Evolutionary conservation across 345 rosid species (phyloP).

Genomic region (Eucalyptus urophylla): DNA sequence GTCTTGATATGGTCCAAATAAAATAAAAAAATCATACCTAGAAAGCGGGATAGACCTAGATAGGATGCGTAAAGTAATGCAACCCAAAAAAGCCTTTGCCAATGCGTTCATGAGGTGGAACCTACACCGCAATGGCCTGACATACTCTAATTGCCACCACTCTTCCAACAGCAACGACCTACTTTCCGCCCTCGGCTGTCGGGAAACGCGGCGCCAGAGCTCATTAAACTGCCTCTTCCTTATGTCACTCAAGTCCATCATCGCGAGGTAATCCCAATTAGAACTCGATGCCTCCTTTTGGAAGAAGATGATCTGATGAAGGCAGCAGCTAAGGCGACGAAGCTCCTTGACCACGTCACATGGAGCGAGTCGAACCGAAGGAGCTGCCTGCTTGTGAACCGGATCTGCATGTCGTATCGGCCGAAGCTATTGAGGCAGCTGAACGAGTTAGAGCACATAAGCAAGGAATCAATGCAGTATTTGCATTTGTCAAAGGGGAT

Average conservation of each 20-base stretch:
- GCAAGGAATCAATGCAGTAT: background rate
- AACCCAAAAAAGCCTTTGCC: background rate
- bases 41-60: too few relatives aligned
- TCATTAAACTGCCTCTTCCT: background rate
- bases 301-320: background rate
- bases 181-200: background rate
- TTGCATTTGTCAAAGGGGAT: background rate
- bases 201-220: slow-evolving; percentile 8
- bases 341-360: background rate
- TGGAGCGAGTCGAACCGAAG: background rate
- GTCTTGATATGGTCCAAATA: too few relatives aligned
- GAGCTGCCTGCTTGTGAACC: background rate
- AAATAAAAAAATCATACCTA: too few relatives aligned
- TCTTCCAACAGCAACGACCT: background rate
- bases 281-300: background rate
- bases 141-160: background rate
- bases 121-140: background rate
- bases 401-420: too few relatives aligned
- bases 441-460: background rate
- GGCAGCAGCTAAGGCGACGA: background rate
- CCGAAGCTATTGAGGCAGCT: background rate
- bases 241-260: too few relatives aligned
- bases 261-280: slow-evolving; percentile 1
- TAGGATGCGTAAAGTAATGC: background rate
- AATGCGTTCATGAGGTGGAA: background rate